Evolutionary conservation across 208 protist species (phyloP).

Genomic region (Tritrichomonas musculus): DNA sequence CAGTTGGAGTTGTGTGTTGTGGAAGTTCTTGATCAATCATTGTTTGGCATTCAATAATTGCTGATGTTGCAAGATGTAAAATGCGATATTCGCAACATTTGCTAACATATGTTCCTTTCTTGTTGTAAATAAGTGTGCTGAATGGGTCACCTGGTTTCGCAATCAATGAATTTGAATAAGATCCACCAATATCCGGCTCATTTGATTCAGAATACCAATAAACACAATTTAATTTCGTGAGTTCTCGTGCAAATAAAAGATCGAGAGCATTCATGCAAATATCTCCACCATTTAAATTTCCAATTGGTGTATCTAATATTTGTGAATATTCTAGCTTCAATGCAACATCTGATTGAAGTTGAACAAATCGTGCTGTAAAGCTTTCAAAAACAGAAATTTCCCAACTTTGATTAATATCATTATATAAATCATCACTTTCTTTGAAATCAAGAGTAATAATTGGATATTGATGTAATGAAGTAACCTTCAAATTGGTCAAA

Average conservation of each 20-base stretch:
- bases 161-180: conserved; percentile 19
- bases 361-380: neutral
- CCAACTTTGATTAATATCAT: neutral
- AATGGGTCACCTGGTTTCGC: neutral
- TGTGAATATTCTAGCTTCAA: neutral
- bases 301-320: neutral
- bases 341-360: neutral
- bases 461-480: neutral
- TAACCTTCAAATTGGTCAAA: neutral
- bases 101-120: neutral
- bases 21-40: neutral
- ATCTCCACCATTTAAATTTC: neutral
- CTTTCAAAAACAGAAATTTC: neutral
- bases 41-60: conserved; percentile 24
- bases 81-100: neutral
- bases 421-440: neutral
- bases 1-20: neutral
- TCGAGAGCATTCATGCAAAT: neutral
- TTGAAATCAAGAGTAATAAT: neutral
- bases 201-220: neutral
- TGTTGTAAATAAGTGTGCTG: neutral
- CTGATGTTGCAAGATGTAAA: neutral
- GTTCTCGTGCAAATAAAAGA: neutral
- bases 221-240: neutral
- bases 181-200: neutral